These are phyloP conservation scores for Wickerhamomyces bovis DNA, from an alignment of 805 yeast genomes.

Conservation along the genomic window DNA sequence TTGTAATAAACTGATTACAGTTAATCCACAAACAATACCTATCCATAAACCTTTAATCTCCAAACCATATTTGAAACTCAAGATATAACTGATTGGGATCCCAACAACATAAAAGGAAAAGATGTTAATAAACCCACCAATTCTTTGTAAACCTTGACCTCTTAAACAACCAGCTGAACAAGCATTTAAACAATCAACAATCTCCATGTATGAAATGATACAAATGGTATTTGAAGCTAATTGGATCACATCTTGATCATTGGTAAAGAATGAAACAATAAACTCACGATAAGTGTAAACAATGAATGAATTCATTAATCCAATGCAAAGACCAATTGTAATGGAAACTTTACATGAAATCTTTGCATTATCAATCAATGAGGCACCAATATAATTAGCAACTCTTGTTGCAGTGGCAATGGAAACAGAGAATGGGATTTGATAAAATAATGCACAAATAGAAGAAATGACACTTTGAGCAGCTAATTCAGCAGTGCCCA, in stretches of 20 bases:
- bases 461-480: conserved; percentile 72
- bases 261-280: conserved; percentile 51
- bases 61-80: conserved; percentile 31
- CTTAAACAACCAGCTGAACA: conserved; percentile 69
- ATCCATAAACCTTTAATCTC: conserved; percentile 53
- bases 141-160: conserved; percentile 79
- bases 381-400: conserved; percentile 66
- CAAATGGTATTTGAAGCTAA: conserved; percentile 49
- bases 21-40: conserved; percentile 54
- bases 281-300: conserved; percentile 23
- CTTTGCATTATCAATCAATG: conserved; percentile 40
- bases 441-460: conserved; percentile 56
- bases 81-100: conserved; percentile 57
- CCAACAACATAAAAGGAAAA: conserved; percentile 67
- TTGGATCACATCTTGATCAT: conserved; percentile 49
- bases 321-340: conserved; percentile 35
- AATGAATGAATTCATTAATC: conserved; percentile 41
- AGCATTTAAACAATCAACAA: conserved; percentile 67
- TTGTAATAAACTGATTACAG: conserved; percentile 38
- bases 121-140: conserved; percentile 69
- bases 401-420: conserved; percentile 69
- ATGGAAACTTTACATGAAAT: conserved; percentile 39
- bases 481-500: conserved; percentile 66
- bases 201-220: conserved; percentile 59
- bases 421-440: conserved; percentile 70